These are phyloP conservation scores for Metschnikowia shivogae DNA, from an alignment of 805 yeast genomes.

Conservation along the genomic window DNA sequence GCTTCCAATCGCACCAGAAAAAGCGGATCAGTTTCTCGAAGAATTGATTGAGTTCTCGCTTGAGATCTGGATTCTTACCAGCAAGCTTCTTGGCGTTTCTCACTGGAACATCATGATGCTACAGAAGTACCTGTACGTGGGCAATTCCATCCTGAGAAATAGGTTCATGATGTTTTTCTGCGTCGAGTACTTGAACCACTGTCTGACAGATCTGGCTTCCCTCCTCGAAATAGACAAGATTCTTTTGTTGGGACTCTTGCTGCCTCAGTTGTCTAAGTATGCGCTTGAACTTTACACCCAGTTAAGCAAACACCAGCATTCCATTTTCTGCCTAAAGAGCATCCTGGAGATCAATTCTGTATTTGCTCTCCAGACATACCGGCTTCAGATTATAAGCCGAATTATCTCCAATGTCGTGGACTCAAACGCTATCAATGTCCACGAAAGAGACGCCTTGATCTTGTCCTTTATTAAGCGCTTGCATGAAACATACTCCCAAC, in stretches of 20 bases:
- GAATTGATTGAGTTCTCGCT: slow-evolving; percentile 25
- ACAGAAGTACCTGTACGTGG: slow-evolving; percentile 38
- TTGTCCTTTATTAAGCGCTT: slow-evolving; percentile 21
- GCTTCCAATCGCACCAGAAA: slow-evolving; percentile 25
- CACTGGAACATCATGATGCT: slow-evolving; percentile 35
- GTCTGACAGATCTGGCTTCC: slow-evolving; percentile 14
- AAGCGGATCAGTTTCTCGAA: slow-evolving; percentile 21
- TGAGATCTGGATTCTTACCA: slow-evolving; percentile 29
- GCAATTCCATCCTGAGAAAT: slow-evolving; percentile 35
- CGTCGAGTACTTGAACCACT: slow-evolving; percentile 21
- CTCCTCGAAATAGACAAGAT: slow-evolving; percentile 14
- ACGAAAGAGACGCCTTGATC: slow-evolving; percentile 16
- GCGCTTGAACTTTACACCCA: slow-evolving; percentile 19
- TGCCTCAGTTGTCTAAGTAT: slow-evolving; percentile 25
- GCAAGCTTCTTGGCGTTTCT: slow-evolving; percentile 17
- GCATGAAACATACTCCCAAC: slow-evolving; percentile 25
- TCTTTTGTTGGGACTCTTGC: slow-evolving; percentile 24
- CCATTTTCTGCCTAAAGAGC: slow-evolving; percentile 19
- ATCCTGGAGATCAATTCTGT: slow-evolving; percentile 18
- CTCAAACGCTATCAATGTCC: not conserved
- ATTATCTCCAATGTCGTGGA: slow-evolving; percentile 19
- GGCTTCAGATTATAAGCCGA: slow-evolving; percentile 18
- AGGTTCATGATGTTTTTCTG: slow-evolving; percentile 29
- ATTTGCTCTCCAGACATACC: slow-evolving; percentile 19
- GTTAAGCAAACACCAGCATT: slow-evolving; percentile 16